Conservation (phyloP, 179 eudicot genomes). For the Dionaea muscipula region DNA sequence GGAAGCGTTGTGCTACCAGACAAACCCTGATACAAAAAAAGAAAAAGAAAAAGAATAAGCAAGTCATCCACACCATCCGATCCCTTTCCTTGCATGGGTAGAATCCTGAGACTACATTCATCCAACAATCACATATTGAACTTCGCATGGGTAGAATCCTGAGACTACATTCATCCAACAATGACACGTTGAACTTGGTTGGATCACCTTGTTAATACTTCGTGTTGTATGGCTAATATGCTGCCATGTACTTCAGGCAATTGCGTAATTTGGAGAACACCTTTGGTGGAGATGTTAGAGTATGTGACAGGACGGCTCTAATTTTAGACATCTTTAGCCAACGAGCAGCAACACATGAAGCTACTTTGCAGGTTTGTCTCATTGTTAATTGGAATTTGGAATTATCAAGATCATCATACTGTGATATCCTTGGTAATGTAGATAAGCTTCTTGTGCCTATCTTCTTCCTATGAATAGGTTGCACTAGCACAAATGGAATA, state of each 20-base stretch:
- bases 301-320: conserved; percentile 94
- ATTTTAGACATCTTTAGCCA: conserved; percentile 92
- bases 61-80: no score
- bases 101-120: no score
- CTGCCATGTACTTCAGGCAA: conserved; percentile 37
- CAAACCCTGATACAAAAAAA: no score
- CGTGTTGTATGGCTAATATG: conserved; percentile 1
- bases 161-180: no score
- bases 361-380: conserved; percentile 67
- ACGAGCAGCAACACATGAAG: conserved; percentile 99
- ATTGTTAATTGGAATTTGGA: conserved; percentile 1
- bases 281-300: conserved; percentile 85
- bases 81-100: no score
- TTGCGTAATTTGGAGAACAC: conserved; percentile 84
- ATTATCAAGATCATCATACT: not conserved
- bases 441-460: not conserved
- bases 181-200: no score
- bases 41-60: no score
- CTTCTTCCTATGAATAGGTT: conserved; percentile 31
- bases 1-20: no score
- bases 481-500: conserved; percentile 95
- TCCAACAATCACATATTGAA: no score
- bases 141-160: no score
- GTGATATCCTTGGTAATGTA: not conserved
- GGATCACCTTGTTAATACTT: no score